Percentiles rank a stretch among this genome's conserved stretches.
These are phyloP conservation scores for Scytalidium lignicola DNA, from an alignment of 2,329 filamentous ascomycete genomes.

Conservation along the genomic window DNA sequence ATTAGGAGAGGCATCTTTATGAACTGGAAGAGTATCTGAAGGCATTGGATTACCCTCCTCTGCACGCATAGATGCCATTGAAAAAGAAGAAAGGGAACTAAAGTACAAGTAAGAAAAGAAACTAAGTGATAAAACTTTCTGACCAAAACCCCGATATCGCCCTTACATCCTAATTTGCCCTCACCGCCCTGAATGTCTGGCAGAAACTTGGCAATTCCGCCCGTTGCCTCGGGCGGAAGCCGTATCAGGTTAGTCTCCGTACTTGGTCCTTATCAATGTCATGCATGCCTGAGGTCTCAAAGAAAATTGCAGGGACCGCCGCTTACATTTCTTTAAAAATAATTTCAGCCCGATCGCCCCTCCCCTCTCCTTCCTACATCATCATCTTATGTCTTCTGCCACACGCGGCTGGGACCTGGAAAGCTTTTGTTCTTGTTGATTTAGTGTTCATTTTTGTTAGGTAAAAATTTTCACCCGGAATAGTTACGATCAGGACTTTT, in stretches of 20 bases:
- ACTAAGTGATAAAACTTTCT: not conserved
- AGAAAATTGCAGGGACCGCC: not conserved
- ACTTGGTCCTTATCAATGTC: not conserved
- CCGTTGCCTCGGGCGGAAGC: not conserved
- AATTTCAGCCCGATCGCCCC: slow-evolving; percentile 1
- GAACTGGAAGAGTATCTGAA: not conserved
- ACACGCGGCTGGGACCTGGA: slow-evolving; percentile 27
- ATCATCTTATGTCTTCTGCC: slow-evolving; percentile 21
- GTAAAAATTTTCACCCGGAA: not conserved
- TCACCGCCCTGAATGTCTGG: not conserved
- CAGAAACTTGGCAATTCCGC: not conserved
- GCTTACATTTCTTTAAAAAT: not conserved
- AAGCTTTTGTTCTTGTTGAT: slow-evolving; percentile 9
- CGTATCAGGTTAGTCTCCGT: not conserved
- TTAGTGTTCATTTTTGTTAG: not conserved
- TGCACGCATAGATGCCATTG: not conserved
- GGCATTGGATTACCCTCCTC: not conserved
- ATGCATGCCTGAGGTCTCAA: not conserved
- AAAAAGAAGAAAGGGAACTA: not conserved
- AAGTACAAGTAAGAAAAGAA: not conserved
- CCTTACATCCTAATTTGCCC: not conserved
- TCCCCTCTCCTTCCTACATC: slow-evolving; percentile 8
- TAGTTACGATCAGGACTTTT: not conserved
- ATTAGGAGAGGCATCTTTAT: not conserved
- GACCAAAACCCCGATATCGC: not conserved